A percentile compares a stretch with the other conserved stretches of the same genome.
Evolutionary conservation across 2,329 filamentous ascomycete genomes (phyloP).

Genomic region (Neopestalotiopsis sp.): DNA sequence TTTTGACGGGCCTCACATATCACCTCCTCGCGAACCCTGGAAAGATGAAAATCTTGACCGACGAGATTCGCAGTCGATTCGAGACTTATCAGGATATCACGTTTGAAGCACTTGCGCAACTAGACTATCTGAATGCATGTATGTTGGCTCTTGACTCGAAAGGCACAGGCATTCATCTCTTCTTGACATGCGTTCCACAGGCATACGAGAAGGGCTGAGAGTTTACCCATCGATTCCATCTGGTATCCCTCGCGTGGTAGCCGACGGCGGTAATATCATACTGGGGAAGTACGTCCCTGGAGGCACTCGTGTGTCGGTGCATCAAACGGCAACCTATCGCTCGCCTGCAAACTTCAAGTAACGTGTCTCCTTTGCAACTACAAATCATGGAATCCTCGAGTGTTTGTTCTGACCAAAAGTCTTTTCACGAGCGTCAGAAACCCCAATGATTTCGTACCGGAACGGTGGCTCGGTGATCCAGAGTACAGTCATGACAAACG

Average conservation of each 20-base stretch:
- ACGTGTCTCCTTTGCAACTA: constrained; percentile 31
- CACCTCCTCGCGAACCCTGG: constrained; percentile 15
- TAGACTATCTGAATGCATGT: constrained; percentile 19
- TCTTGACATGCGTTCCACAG: constrained; percentile 16
- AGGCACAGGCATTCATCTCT: not conserved
- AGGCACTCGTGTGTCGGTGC: constrained; percentile 25
- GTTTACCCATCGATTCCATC: constrained; percentile 25
- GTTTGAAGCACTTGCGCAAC: not conserved
- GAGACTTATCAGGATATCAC: not conserved
- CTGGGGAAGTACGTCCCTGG: constrained; percentile 21
- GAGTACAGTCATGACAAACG: constrained; percentile 27
- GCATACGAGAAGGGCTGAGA: constrained; percentile 23
- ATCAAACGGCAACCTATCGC: constrained; percentile 20
- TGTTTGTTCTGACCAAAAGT: constrained; percentile 43
- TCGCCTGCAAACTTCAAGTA: constrained; percentile 26
- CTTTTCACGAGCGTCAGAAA: constrained; percentile 42
- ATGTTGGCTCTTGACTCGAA: not conserved
- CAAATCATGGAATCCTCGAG: constrained; percentile 45
- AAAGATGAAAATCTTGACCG: not conserved
- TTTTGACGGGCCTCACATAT: constrained; percentile 11
- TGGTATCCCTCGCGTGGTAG: constrained; percentile 22
- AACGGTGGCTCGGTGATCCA: constrained; percentile 30
- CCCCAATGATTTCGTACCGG: constrained; percentile 27
- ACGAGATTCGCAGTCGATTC: constrained; percentile 7
- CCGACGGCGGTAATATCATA: constrained; percentile 20